These are phyloP conservation scores for Ciborinia camelliae DNA, from an alignment of 2,329 filamentous ascomycete genomes.

Conservation along the genomic window DNA sequence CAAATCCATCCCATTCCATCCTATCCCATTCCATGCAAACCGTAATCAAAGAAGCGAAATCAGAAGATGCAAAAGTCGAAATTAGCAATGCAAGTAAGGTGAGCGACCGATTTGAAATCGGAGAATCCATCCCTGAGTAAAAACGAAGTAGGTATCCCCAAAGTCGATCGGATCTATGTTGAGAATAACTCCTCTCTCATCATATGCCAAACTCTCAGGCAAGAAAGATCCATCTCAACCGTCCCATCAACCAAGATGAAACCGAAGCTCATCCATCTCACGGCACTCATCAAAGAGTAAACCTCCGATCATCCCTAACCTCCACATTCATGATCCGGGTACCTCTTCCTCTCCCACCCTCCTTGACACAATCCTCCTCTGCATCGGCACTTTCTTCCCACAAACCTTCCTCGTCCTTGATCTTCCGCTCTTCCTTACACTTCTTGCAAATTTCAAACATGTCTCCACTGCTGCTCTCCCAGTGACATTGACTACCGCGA, in stretches of 20 bases:
- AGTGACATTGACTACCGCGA: slow-evolving; percentile 13
- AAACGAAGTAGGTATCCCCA: not conserved
- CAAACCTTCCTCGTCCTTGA: slow-evolving; percentile 1
- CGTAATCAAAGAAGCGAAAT: not conserved
- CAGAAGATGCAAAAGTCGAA: not conserved
- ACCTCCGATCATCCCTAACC: slow-evolving; percentile 2
- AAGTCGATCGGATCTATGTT: too few species aligned
- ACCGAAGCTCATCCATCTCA: not conserved
- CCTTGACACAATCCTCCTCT: not conserved
- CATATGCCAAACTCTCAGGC: too few species aligned
- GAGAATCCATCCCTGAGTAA: not conserved
- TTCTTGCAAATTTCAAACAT: slow-evolving; percentile 28
- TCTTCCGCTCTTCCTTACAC: slow-evolving; percentile 26
- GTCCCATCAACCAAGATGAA: too few species aligned
- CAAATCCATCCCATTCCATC: too few species aligned
- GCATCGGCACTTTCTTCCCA: not conserved
- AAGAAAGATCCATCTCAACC: not conserved
- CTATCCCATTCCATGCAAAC: not conserved
- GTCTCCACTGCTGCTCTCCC: slow-evolving; percentile 11
- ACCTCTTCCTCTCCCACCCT: not conserved
- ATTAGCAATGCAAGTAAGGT: not conserved
- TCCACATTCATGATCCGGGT: not conserved
- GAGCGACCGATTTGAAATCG: not conserved
- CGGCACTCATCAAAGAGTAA: not conserved
- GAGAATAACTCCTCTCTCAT: too few species aligned